A percentile compares a stretch with the other conserved stretches of the same genome.
Evolutionary conservation across 306 rosid species (phyloP).

Genomic region (Corylus americana): DNA sequence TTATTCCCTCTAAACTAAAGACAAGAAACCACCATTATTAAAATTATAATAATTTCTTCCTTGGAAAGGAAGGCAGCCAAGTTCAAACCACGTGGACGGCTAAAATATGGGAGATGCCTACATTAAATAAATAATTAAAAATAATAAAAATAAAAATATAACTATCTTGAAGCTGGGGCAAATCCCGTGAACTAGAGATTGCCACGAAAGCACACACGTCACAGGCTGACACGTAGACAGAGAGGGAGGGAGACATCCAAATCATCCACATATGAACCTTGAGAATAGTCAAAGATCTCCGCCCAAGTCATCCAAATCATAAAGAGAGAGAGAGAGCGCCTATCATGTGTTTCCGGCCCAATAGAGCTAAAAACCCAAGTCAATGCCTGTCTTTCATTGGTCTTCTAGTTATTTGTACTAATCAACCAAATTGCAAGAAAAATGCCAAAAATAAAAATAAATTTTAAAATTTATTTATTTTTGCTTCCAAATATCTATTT

Average conservation of each 20-base stretch:
- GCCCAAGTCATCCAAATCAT: no score
- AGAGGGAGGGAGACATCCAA: no score
- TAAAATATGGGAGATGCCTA: neutral
- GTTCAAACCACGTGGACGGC: conserved; percentile 16
- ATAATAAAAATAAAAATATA: neutral
- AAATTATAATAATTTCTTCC: neutral
- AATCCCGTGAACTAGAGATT: neutral
- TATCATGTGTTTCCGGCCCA: neutral
- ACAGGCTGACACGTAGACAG: neutral
- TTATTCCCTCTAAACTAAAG: neutral
- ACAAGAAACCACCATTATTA: neutral
- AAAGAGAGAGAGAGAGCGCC: neutral
- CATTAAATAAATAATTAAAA: neutral
- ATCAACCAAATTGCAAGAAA: no score
- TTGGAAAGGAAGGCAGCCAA: neutral
- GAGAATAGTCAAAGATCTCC: no score
- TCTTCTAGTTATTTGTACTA: no score
- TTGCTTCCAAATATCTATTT: no score
- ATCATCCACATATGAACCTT: no score
- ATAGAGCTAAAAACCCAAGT: neutral
- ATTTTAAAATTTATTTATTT: no score
- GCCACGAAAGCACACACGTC: neutral
- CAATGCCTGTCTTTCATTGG: neutral
- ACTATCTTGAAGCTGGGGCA: neutral
- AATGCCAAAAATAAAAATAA: no score